These are phyloP conservation scores for Circinella minor DNA, from an alignment of 371 early-diverging fungal species.

Conservation along the genomic window DNA sequence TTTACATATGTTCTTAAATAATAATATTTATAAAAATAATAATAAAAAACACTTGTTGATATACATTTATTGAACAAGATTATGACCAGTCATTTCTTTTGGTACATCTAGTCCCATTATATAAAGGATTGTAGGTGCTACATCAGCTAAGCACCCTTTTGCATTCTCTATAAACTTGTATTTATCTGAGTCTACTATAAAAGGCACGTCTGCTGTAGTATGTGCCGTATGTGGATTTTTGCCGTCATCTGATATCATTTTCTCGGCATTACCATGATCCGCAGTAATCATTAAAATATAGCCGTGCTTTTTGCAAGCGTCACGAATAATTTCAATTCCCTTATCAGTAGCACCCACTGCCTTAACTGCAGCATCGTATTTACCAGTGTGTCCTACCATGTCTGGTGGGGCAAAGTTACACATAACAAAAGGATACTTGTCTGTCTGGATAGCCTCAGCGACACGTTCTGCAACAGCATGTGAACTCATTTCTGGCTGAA, in stretches of 20 bases:
- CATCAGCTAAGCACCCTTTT: slow-evolving; percentile 91
- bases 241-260: slow-evolving; percentile 92
- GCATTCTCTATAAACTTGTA: slow-evolving; percentile 56
- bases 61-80: slow-evolving; percentile 18
- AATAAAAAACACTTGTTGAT: background rate
- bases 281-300: slow-evolving; percentile 97
- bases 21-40: background rate
- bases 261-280: slow-evolving; percentile 99
- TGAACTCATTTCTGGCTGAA: slow-evolving; percentile 96
- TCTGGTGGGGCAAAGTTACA: slow-evolving; percentile 99
- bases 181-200: slow-evolving; percentile 79
- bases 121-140: slow-evolving; percentile 97
- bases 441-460: slow-evolving; percentile 77
- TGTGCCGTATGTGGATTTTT: slow-evolving; percentile 95
- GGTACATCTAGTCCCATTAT: slow-evolving; percentile 96
- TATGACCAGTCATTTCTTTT: slow-evolving; percentile 94
- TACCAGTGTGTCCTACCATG: slow-evolving; percentile 99
- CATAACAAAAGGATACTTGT: slow-evolving; percentile 95
- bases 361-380: slow-evolving; percentile 90
- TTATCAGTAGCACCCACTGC: slow-evolving; percentile 96
- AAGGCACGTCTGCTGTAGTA: slow-evolving; percentile 93
- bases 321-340: slow-evolving; percentile 93
- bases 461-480: slow-evolving; percentile 88
- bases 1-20: too few species aligned
- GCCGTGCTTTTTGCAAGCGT: slow-evolving; percentile 87